A percentile compares a stretch with the other conserved stretches of the same genome.
phyloP scores from a whole-genome alignment of 805 yeast species.

The Debaryomyces maramus region DNA sequence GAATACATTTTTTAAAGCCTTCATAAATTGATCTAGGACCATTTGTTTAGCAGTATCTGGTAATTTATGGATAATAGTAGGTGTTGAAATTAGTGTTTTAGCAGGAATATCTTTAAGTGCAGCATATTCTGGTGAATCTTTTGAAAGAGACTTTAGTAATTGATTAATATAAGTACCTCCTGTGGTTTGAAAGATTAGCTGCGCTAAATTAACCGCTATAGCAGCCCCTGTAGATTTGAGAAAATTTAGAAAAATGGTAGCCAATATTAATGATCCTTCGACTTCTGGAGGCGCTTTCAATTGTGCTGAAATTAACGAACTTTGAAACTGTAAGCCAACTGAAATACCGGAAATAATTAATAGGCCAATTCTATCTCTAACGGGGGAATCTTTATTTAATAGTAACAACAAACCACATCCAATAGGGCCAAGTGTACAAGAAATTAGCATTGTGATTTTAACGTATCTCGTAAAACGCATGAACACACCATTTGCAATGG shows the following conservation, averaged over 20 bases:
- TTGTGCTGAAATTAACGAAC: slow-evolving; percentile 36
- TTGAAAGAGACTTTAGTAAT: slow-evolving; percentile 7
- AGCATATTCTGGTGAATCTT: slow-evolving; percentile 13
- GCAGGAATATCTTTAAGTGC: slow-evolving; percentile 14
- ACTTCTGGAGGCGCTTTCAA: slow-evolving; percentile 35
- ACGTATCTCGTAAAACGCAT: slow-evolving; percentile 28
- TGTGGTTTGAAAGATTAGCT: slow-evolving; percentile 27
- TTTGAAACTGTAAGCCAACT: slow-evolving; percentile 38
- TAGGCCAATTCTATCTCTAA: slow-evolving; percentile 29
- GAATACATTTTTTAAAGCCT: slow-evolving; percentile 39
- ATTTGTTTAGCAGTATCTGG: slow-evolving; percentile 21
- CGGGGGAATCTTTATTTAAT: slow-evolving; percentile 22
- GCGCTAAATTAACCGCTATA: slow-evolving; percentile 31
- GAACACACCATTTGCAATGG: slow-evolving; percentile 32
- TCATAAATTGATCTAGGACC: slow-evolving; percentile 35
- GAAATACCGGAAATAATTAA: slow-evolving; percentile 35
- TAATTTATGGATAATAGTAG: slow-evolving; percentile 25
- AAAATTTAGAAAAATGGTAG: slow-evolving; percentile 36
- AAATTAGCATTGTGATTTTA: slow-evolving; percentile 32
- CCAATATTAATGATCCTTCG: slow-evolving; percentile 36
- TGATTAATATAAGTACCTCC: slow-evolving; percentile 17
- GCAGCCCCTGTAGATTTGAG: slow-evolving; percentile 33
- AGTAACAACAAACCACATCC: slow-evolving; percentile 36
- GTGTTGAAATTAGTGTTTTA: slow-evolving; percentile 22
- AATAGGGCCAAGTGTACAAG: slow-evolving; percentile 30